Conservation (phyloP, 1,284 basidiomycete genomes). For the Psilocybe mexicana region DNA sequence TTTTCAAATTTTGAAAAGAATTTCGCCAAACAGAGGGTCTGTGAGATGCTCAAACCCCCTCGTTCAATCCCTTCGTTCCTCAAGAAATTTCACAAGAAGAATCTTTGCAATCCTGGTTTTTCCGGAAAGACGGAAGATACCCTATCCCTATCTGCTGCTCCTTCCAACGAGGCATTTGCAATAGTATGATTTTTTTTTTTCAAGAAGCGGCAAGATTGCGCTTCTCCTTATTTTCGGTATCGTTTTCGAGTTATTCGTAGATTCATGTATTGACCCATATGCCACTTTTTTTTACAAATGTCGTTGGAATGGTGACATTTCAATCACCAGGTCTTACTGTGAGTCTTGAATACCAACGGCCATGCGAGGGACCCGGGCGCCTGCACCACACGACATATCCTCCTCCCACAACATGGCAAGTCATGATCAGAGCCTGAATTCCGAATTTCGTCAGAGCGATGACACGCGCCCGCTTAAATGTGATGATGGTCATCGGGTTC, state of each 20-base stretch:
- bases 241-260: neutral
- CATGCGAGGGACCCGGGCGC: no score
- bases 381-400: no score
- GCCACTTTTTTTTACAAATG: no score
- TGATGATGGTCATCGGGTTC: no score
- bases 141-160: neutral
- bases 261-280: neutral
- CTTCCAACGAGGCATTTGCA: neutral
- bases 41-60: neutral
- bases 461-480: no score
- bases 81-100: neutral
- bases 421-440: no score
- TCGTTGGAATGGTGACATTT: no score
- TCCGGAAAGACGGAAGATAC: neutral
- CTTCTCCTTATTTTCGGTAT: neutral
- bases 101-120: slow-evolving; percentile 4
- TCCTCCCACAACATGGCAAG: no score
- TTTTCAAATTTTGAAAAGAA: neutral
- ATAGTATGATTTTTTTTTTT: neutral
- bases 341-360: no score
- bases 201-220: neutral
- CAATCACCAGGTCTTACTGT: no score
- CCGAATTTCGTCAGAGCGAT: no score
- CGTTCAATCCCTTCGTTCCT: neutral
- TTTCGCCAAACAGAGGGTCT: neutral